Conservation (phyloP, 352 stramenopile genomes). For the Phytophthora palmivora region DNA sequence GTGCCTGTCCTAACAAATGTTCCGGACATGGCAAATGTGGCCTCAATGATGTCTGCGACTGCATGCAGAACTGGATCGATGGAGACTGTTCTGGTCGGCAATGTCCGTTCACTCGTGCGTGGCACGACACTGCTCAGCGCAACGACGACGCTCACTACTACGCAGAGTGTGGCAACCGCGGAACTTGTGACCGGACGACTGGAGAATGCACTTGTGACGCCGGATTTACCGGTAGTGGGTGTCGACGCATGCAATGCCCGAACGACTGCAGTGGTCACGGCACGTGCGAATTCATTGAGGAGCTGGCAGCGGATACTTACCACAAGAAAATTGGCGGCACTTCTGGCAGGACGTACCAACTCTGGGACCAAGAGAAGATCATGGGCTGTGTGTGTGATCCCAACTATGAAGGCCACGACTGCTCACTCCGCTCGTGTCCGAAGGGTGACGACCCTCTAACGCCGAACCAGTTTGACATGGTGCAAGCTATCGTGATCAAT, state of each 20-base stretch:
- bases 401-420: constrained; percentile 62
- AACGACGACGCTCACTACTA: constrained; percentile 63
- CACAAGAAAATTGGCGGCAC: constrained; percentile 53
- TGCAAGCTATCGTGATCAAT: constrained; percentile 36
- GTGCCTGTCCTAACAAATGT: constrained; percentile 67
- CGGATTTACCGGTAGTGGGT: constrained; percentile 79
- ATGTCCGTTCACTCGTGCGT: constrained; percentile 62
- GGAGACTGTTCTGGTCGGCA: constrained; percentile 64
- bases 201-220: constrained; percentile 86
- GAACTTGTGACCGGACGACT: constrained; percentile 71
- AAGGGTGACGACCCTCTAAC: constrained; percentile 75
- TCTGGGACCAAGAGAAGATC: constrained; percentile 88
- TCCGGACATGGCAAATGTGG: constrained; percentile 69
- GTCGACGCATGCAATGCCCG: constrained; percentile 63
- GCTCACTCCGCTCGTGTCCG: constrained; percentile 60
- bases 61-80: constrained; percentile 64
- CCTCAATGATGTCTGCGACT: constrained; percentile 66
- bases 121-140: constrained; percentile 54
- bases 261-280: constrained; percentile 61
- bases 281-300: constrained; percentile 77
- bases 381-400: constrained; percentile 82
- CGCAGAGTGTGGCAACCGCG: constrained; percentile 67
- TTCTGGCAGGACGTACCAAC: constrained; percentile 42
- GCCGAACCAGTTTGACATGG: constrained; percentile 58
- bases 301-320: constrained; percentile 53